phyloP scores from a whole-genome alignment of 495 filamentous ascomycete genomes.

The Penicillium bovifimosum region DNA sequence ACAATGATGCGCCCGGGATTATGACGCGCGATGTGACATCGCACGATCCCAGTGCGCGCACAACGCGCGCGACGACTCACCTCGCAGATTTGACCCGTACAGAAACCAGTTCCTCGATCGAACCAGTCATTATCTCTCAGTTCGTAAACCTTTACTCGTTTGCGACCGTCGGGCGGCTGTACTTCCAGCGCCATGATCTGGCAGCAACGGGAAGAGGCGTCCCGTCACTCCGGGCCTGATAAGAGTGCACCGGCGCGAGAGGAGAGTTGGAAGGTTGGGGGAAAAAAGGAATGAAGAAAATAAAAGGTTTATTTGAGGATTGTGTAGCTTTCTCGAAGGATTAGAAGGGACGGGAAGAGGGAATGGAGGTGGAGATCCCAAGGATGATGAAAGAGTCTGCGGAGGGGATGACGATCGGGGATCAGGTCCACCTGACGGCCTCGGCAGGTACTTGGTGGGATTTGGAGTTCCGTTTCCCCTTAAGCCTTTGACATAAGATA shows the following conservation, averaged over 20 bases:
- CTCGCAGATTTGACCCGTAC: constrained; percentile 67
- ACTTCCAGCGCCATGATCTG: constrained; percentile 79
- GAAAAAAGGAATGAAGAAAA: constrained; percentile 16
- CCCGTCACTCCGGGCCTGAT: constrained; percentile 41
- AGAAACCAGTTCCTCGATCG: constrained; percentile 95
- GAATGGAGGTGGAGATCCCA: constrained; percentile 12
- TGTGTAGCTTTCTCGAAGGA: not conserved
- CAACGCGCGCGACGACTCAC: constrained; percentile 49
- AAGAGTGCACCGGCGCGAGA: constrained; percentile 33
- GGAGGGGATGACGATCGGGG: constrained; percentile 28
- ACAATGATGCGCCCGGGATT: constrained; percentile 4
- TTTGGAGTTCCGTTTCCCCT: not conserved
- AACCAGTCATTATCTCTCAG: constrained; percentile 98
- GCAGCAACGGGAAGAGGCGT: constrained; percentile 30
- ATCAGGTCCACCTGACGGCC: constrained; percentile 22
- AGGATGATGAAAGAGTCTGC: constrained; percentile 23
- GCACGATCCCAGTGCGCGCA: not conserved
- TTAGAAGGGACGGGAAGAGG: constrained; percentile 7
- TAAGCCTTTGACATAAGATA: not conserved
- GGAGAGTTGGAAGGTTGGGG: constrained; percentile 21
- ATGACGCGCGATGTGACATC: constrained; percentile 5
- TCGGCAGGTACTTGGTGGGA: constrained; percentile 13
- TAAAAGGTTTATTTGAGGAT: not conserved
- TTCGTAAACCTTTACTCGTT: constrained; percentile 99
- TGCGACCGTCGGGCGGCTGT: constrained; percentile 78